These are phyloP conservation scores for Biscogniauxia marginata DNA, from an alignment of 2,329 filamentous ascomycete genomes.

Conservation along the genomic window DNA sequence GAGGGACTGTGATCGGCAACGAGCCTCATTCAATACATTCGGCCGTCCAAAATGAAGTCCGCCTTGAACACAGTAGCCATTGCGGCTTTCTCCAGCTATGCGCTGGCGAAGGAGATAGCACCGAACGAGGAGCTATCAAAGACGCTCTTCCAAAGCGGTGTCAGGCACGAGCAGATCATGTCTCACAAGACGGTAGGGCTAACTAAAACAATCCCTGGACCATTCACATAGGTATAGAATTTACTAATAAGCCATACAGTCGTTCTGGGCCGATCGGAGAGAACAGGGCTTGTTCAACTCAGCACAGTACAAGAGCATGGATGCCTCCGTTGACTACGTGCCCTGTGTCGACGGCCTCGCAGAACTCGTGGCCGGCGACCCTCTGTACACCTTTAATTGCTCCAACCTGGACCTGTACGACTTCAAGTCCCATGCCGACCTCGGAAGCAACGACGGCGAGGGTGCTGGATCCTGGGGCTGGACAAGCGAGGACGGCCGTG, in stretches of 20 bases:
- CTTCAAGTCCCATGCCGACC: constrained; percentile 36
- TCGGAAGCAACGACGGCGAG: constrained; percentile 34
- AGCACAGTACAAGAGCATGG: constrained; percentile 31
- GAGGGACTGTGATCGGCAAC: constrained; percentile 12
- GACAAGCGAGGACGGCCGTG: constrained; percentile 50
- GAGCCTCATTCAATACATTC: constrained; percentile 2
- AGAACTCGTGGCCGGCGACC: constrained; percentile 24
- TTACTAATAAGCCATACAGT: constrained; percentile 14
- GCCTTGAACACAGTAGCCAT: constrained; percentile 25
- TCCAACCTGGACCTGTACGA: constrained; percentile 36
- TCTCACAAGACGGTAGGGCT: constrained; percentile 27
- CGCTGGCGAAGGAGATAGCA: constrained; percentile 31
- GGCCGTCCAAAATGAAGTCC: constrained; percentile 28
- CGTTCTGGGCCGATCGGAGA: constrained; percentile 31
- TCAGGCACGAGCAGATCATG: constrained; percentile 34
- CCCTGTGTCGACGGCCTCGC: constrained; percentile 29
- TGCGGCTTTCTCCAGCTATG: constrained; percentile 27
- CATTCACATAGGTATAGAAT: neutral
- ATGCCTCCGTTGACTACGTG: constrained; percentile 17
- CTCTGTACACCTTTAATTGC: constrained; percentile 32
- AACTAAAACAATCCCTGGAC: neutral
- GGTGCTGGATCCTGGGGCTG: constrained; percentile 51
- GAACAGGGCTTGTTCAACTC: constrained; percentile 29
- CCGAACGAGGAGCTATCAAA: constrained; percentile 28
- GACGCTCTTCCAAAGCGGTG: constrained; percentile 32